phyloP scores from a whole-genome alignment of 768 basidiomycete species.

The Crucibulum laeve region DNA sequence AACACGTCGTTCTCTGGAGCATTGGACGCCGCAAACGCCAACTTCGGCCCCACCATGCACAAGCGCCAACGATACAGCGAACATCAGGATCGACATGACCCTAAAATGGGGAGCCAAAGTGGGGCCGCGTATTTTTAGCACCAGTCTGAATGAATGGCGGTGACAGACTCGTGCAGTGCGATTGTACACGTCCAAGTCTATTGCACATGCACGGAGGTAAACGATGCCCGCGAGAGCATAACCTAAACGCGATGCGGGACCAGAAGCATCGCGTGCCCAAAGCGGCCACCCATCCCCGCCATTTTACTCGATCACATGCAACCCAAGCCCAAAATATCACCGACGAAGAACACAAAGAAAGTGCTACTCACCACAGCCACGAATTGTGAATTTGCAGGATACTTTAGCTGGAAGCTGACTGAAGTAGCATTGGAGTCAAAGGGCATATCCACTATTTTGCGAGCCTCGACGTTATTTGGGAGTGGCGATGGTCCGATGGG shows the following conservation, averaged over 20 bases:
- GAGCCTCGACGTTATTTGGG: constrained; percentile 56
- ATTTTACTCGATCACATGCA: constrained; percentile 1
- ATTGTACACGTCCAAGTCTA: no score
- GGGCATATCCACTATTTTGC: constrained; percentile 50
- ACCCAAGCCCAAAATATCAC: constrained; percentile 3
- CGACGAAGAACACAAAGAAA: constrained; percentile 5
- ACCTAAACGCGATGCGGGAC: no score
- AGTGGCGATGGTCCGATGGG: constrained; percentile 65
- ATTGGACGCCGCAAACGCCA: no score
- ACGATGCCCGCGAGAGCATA: not conserved
- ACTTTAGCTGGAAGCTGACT: constrained; percentile 54
- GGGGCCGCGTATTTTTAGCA: no score
- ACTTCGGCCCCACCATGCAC: no score
- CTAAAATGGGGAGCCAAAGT: no score
- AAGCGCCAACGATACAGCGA: not conserved
- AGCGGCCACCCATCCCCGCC: not conserved
- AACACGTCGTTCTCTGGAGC: no score
- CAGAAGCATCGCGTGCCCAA: not conserved
- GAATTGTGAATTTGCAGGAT: constrained; percentile 65
- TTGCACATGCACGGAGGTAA: not conserved
- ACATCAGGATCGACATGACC: not conserved
- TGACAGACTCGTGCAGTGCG: no score
- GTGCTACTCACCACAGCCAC: constrained; percentile 65
- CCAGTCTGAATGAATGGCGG: no score
- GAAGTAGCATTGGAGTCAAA: constrained; percentile 40